Base-by-base conservation (phyloP, 2,329 filamentous ascomycete genomes). In the Diaporthe capsici region DNA sequence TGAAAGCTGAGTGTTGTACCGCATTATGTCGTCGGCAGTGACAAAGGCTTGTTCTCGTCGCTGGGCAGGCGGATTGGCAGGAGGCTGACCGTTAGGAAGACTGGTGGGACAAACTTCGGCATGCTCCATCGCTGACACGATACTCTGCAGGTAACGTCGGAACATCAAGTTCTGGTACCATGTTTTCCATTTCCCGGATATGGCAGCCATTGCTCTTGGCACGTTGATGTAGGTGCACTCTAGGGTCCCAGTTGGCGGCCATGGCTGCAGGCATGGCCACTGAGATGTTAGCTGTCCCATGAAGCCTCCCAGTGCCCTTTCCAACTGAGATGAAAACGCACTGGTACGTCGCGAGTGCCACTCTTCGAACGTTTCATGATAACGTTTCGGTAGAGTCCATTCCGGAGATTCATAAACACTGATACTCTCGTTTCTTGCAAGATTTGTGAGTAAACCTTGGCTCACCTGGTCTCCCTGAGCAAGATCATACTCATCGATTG, bases 151-250 rank as follows among this genome's bases (percentile, higher is more conserved):
- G 71, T 83, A 83, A 4, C 73, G 5, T 25, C 71, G 37, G 44
- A 83, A 78, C 7, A 78, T 70, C 17, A 68, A 60, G 67, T 83
- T 83, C 28, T 81, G 73, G 61, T 77, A 80, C 80, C 81, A 83
- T 3, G n/a, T 71, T n/a, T 61, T 31, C 39, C 81, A 80, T 9
- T 51, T 74, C 22, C n/a, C 7, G 6, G 55, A 60, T 37, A 77
- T 77, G 0, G 31, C 2, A 12, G 20, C 10, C 77, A 81, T 79
- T 13, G 74, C 77, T 44, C 72, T 68, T n/a, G 74, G 13, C 22
- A 77, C 57, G 12, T 77, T 31, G 53, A 77, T 74, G 71, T 81
- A 80, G 15, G 76, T 77, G 9, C 68, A 34, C 15, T 15, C 5
- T 6, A 34, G 17, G 3, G 25, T 1, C 9, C 20, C 44, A 4